Percentiles rank a stretch among this genome's conserved stretches.
phyloP scores from a whole-genome alignment of 495 filamentous ascomycete genomes.

The Penicillium samsonianum region DNA sequence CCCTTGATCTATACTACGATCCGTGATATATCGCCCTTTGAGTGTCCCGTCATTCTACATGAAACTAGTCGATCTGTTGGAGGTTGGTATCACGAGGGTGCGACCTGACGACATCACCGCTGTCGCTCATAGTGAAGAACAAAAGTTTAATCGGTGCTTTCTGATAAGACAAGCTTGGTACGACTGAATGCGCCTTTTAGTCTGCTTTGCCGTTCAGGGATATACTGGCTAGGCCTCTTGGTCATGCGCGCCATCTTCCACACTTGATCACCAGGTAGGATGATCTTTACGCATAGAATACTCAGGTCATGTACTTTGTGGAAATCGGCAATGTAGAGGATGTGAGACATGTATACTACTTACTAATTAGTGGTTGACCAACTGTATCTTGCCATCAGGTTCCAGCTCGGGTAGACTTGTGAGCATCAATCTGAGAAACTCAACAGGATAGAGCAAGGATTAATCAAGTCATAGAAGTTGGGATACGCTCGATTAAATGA shows the following conservation, averaged over 20 bases:
- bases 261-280: constrained; percentile 23
- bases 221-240: constrained; percentile 11
- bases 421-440: no score
- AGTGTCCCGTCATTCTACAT: not conserved
- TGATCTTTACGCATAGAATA: constrained; percentile 11
- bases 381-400: not conserved
- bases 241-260: constrained; percentile 25
- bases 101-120: constrained; percentile 8
- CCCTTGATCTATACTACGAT: not conserved
- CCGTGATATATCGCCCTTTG: not conserved
- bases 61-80: not conserved
- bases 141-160: constrained; percentile 10
- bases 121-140: not conserved
- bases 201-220: constrained; percentile 1
- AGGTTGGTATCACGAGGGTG: constrained; percentile 25
- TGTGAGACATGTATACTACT: not conserved
- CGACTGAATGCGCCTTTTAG: constrained; percentile 1
- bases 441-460: no score
- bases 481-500: no score
- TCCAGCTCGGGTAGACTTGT: no score
- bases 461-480: no score
- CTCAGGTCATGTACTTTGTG: constrained; percentile 21
- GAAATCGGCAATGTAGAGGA: not conserved
- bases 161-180: not conserved
- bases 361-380: not conserved